Evolutionary conservation across 345 rosid genomes (phyloP), one percentile per base, ranked within the genome.

Genomic region (Excoecaria agallocha): DNA sequence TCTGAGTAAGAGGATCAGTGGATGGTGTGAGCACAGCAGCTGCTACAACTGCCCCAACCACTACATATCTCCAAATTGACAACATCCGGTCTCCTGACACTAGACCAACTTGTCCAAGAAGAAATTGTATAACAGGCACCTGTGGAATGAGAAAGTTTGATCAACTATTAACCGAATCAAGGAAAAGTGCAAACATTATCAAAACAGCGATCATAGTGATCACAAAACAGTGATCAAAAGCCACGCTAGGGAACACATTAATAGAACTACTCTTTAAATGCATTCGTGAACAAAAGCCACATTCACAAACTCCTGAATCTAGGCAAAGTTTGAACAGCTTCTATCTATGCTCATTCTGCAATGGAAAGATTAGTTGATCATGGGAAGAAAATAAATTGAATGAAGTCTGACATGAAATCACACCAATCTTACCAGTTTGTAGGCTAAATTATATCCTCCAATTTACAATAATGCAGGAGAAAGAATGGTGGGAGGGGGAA

Each of bases 121-220:
- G 91, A 75, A 95, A 58, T 79, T 95, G 98, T 81, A 95, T 93
- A 12, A 95, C 99, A 16, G 99, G 99, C 82, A 95, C 99, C 99
- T 92, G 90, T 39, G 60, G 20, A 63, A 67, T 7, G 8, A 58
- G 12, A 50, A 6, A 63, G 24, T 63, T 67, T 67, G 41, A 37
- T 69, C 13, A 24, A 22, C n/a, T 69, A 12, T 54, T 51, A 69
- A 24, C 61, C 4, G 62, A 25, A 49, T 37, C n/a, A 3, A 3
- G 20, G 6, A 50, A 46, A 17, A n/a, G 13, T 22, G 16, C 20
- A 24, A 43, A 35, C 0, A 17, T 10, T 46, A 19, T 12, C 54
- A 70, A 41, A 19, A 19, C 48, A 62, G 10, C 9, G 9, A 61
- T 4, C 13, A 3, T n/a, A n/a, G n/a, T n/a, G n/a, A 19, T 12